These are phyloP conservation scores for Amauroascus verrucosus DNA, from an alignment of 2,329 filamentous ascomycete genomes.

Conservation along the genomic window DNA sequence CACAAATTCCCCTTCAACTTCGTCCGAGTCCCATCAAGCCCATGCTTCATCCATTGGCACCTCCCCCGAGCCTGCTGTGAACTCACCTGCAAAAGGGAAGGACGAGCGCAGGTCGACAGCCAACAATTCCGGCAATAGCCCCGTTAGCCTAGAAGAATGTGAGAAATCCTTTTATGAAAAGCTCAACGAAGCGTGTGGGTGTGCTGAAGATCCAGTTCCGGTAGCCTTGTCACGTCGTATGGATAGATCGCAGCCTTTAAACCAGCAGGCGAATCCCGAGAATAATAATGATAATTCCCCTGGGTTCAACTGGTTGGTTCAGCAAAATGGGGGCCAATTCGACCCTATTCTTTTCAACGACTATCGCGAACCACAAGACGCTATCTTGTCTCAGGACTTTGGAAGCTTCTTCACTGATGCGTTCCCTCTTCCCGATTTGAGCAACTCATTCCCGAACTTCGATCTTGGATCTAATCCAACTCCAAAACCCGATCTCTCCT, in stretches of 20 bases:
- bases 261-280: constrained; percentile 1
- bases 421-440: constrained; percentile 65
- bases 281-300: constrained; percentile 13
- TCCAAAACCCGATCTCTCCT: constrained; percentile 60
- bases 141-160: constrained; percentile 18
- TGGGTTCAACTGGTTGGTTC: constrained; percentile 57
- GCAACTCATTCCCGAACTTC: constrained; percentile 63
- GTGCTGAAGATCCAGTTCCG: constrained; percentile 36
- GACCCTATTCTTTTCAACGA: constrained; percentile 86
- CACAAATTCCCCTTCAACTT: constrained; percentile 40
- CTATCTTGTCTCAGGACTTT: constrained; percentile 60
- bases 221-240: constrained; percentile 24
- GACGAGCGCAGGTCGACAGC: constrained; percentile 4
- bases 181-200: constrained; percentile 38
- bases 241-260: constrained; percentile 9
- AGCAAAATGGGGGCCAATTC: constrained; percentile 75
- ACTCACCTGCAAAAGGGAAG: constrained; percentile 30
- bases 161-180: constrained; percentile 38
- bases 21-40: constrained; percentile 37
- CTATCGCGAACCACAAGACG: constrained; percentile 83
- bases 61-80: constrained; percentile 38
- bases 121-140: background rate
- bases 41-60: constrained; percentile 41
- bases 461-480: constrained; percentile 26
- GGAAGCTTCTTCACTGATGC: constrained; percentile 67